These are phyloP conservation scores for Capsicum chinense DNA, from an alignment of 257 asterid genomes.

Conservation along the genomic window DNA sequence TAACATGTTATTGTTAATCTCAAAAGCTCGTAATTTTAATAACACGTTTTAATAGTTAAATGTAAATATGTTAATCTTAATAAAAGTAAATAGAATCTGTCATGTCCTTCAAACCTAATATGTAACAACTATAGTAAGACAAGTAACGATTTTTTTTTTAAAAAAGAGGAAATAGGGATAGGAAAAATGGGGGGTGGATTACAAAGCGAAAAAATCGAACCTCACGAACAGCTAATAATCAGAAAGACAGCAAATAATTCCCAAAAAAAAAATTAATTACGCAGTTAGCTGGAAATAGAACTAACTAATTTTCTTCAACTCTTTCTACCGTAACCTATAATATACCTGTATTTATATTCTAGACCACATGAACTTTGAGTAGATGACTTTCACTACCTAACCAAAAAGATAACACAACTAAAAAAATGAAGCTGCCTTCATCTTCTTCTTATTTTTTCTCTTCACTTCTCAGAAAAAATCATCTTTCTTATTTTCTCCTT, in stretches of 20 bases:
- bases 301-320: not conserved
- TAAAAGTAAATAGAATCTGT: too few species aligned
- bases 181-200: too few species aligned
- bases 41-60: too few species aligned
- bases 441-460: slow-evolving; percentile 39
- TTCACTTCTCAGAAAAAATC: slow-evolving; percentile 32
- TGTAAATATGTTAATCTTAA: too few species aligned
- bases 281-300: not conserved
- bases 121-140: too few species aligned
- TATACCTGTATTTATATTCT: slow-evolving; percentile 27
- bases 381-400: slow-evolving; percentile 23
- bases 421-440: slow-evolving; percentile 41
- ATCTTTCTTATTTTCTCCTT: slow-evolving; percentile 39
- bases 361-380: not conserved
- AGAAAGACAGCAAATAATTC: slow-evolving; percentile 3
- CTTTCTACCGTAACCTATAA: not conserved
- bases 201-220: too few species aligned
- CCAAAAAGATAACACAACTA: not conserved
- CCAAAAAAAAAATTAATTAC: not conserved
- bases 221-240: not conserved
- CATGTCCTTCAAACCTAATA: not conserved
- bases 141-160: too few species aligned
- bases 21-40: too few species aligned
- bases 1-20: too few species aligned
- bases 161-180: too few species aligned